These are phyloP conservation scores for Diaporthe humulicola DNA, from an alignment of 2,329 filamentous ascomycete genomes.

Conservation along the genomic window DNA sequence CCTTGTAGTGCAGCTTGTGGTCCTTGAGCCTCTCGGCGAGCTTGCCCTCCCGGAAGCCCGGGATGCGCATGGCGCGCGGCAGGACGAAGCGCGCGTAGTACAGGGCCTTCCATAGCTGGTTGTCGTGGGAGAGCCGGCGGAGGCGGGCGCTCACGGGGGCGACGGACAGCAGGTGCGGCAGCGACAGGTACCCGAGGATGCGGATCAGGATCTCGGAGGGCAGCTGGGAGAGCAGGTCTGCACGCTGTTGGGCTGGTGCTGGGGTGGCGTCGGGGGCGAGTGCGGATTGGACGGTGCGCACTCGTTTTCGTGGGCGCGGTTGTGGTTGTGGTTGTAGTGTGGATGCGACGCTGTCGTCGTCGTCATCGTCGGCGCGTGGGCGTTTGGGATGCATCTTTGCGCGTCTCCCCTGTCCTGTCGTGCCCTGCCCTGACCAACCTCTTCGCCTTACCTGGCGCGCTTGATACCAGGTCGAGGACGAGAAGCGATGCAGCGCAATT, in stretches of 20 bases:
- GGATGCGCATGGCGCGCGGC: constrained; percentile 82
- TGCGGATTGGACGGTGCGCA: background rate
- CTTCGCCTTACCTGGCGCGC: background rate
- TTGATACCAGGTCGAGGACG: background rate
- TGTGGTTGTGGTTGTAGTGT: background rate
- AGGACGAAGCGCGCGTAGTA: constrained; percentile 92
- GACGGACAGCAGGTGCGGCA: constrained; percentile 74
- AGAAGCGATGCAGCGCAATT: background rate
- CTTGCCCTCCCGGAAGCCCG: constrained; percentile 68
- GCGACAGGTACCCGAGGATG: constrained; percentile 82
- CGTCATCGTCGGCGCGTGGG: constrained; percentile 8
- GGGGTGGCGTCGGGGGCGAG: background rate
- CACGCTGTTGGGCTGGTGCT: background rate
- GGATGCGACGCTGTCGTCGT: background rate
- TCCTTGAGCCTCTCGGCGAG: constrained; percentile 43
- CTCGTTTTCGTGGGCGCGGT: constrained; percentile 23
- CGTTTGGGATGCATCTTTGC: constrained; percentile 35
- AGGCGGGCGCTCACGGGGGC: constrained; percentile 81
- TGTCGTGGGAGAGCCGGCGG: constrained; percentile 79
- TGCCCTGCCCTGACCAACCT: background rate
- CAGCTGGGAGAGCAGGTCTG: constrained; percentile 77
- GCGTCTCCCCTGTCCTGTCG: background rate
- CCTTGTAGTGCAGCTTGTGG: constrained; percentile 59
- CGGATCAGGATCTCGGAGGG: constrained; percentile 92
- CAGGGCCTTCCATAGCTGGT: constrained; percentile 89